Evolutionary conservation across 2,329 filamentous ascomycete genomes (phyloP).

Genomic region (Myriosclerotinia duriaeana): DNA sequence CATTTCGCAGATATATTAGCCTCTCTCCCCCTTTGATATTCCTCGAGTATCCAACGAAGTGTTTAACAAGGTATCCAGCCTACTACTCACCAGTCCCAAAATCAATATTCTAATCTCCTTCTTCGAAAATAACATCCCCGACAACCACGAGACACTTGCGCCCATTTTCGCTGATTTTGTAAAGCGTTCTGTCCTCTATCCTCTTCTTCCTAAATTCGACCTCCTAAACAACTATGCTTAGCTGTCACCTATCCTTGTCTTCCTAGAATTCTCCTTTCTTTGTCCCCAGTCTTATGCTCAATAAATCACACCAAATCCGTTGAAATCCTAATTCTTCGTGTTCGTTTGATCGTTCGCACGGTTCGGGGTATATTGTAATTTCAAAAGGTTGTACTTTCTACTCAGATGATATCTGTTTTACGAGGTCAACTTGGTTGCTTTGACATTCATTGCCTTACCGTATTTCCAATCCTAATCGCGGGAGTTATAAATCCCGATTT

Average conservation of each 20-base stretch:
- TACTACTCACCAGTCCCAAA: constrained; percentile 73
- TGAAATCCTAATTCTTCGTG: constrained; percentile 1
- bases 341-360: not conserved
- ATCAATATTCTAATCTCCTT: constrained; percentile 98
- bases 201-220: constrained; percentile 10
- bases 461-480: constrained; percentile 21
- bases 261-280: constrained; percentile 11
- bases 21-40: constrained; percentile 15
- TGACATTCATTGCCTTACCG: constrained; percentile 20
- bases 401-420: constrained; percentile 16
- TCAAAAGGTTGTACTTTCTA: constrained; percentile 12
- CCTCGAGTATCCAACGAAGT: constrained; percentile 2
- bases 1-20: constrained; percentile 21
- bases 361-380: not conserved
- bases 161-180: constrained; percentile 50
- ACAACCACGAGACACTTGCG: constrained; percentile 66
- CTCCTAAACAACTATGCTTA: constrained; percentile 20
- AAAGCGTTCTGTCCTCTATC: not conserved
- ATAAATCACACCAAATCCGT: not conserved
- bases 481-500: constrained; percentile 13
- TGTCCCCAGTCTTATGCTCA: constrained; percentile 10
- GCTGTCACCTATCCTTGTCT: constrained; percentile 23
- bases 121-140: constrained; percentile 78
- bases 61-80: not conserved
- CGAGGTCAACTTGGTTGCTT: constrained; percentile 22